phyloP scores from a whole-genome alignment of 768 basidiomycete species.

The Leccinum subgranulosum region DNA sequence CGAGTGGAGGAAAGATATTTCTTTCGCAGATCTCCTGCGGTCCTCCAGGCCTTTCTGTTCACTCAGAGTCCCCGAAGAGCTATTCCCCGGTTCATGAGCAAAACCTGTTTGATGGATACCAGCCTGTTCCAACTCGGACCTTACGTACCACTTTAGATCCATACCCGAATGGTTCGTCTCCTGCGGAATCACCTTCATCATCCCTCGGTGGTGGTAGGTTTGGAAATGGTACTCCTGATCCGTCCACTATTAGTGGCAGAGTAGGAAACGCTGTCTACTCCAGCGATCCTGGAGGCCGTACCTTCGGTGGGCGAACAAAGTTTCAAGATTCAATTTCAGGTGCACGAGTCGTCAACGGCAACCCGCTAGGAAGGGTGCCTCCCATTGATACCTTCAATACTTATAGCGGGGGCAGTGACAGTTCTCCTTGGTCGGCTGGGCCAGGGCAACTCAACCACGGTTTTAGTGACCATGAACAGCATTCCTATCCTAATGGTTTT shows the following conservation, averaged over 20 bases:
- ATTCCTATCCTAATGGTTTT: slow-evolving; percentile 26
- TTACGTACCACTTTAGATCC: slow-evolving; percentile 67
- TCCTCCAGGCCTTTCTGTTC: slow-evolving; percentile 55
- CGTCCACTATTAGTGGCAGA: slow-evolving; percentile 51
- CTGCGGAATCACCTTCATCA: slow-evolving; percentile 70
- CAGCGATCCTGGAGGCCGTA: slow-evolving; percentile 37
- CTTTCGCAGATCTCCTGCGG: slow-evolving; percentile 45
- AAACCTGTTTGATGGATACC: slow-evolving; percentile 47
- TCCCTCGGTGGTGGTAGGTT: slow-evolving; percentile 65
- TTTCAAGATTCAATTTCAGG: slow-evolving; percentile 43
- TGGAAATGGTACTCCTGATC: slow-evolving; percentile 67
- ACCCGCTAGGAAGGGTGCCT: slow-evolving; percentile 31
- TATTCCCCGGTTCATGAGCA: slow-evolving; percentile 37
- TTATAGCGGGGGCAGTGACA: slow-evolving; percentile 31
- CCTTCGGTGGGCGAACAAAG: slow-evolving; percentile 33
- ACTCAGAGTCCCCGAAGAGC: slow-evolving; percentile 48
- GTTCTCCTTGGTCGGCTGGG: slow-evolving; percentile 35
- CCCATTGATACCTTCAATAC: slow-evolving; percentile 39
- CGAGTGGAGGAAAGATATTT: slow-evolving; percentile 59
- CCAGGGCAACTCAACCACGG: slow-evolving; percentile 20
- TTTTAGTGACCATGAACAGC: slow-evolving; percentile 20
- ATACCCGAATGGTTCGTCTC: slow-evolving; percentile 50
- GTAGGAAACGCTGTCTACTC: slow-evolving; percentile 36
- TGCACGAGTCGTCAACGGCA: slow-evolving; percentile 34
- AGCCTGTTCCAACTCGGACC: slow-evolving; percentile 62